phyloP scores from a whole-genome alignment of 1,139 yeast species.

The Suhomyces atakaporum region DNA sequence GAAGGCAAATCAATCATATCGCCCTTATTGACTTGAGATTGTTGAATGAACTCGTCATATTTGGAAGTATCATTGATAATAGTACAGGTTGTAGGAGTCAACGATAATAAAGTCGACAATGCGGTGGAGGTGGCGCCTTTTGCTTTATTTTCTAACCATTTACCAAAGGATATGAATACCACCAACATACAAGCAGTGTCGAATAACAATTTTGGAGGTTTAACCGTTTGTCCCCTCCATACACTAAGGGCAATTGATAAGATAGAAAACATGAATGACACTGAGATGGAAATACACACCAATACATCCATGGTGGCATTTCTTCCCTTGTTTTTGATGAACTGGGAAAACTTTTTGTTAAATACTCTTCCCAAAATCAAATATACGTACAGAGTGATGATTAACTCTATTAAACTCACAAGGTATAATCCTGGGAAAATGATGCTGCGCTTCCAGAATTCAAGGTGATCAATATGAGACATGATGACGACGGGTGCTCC shows the following conservation, averaged over 20 bases:
- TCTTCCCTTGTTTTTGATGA: slow-evolving; percentile 61
- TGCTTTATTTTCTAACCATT: slow-evolving; percentile 88
- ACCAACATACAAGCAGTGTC: slow-evolving; percentile 88
- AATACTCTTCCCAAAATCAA: slow-evolving; percentile 66
- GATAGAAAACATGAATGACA: slow-evolving; percentile 75
- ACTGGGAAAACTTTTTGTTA: slow-evolving; percentile 61
- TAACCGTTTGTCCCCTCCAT: slow-evolving; percentile 36
- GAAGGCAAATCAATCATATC: slow-evolving; percentile 20
- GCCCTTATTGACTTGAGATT: slow-evolving; percentile 10
- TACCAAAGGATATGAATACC: slow-evolving; percentile 82
- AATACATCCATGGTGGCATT: slow-evolving; percentile 95
- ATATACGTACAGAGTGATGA: slow-evolving; percentile 67
- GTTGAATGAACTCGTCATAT: slow-evolving; percentile 25
- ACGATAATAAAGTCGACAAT: slow-evolving; percentile 71
- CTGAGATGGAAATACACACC: slow-evolving; percentile 78
- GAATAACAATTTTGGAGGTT: slow-evolving; percentile 73
- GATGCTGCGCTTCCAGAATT: slow-evolving; percentile 26
- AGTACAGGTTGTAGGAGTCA: slow-evolving; percentile 77
- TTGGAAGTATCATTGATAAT: slow-evolving; percentile 49
- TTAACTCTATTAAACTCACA: slow-evolving; percentile 62
- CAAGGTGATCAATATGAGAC: slow-evolving; percentile 48
- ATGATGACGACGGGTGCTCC: slow-evolving; percentile 68
- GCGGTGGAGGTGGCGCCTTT: slow-evolving; percentile 94
- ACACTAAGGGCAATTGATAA: slow-evolving; percentile 53
- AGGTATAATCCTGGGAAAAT: slow-evolving; percentile 56